These are phyloP conservation scores for Elongisporangium prolatum DNA, from an alignment of 352 stramenopile species.

Conservation along the genomic window DNA sequence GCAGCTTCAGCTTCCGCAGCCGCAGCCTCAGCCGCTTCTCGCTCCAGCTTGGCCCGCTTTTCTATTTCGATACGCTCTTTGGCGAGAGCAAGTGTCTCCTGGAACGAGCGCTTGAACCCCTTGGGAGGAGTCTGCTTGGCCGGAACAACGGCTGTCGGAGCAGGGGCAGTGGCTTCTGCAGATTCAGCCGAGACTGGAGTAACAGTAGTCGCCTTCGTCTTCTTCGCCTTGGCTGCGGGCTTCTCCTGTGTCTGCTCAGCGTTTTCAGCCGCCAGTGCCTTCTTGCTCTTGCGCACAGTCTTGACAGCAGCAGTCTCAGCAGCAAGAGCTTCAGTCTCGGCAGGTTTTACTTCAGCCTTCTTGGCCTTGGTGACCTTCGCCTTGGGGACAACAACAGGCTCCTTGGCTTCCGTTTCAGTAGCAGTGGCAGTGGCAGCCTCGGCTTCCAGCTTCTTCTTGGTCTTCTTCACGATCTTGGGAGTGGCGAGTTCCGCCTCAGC, in stretches of 20 bases:
- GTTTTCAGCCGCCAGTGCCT: slow-evolving; percentile 9
- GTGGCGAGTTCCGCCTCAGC: slow-evolving; percentile 1
- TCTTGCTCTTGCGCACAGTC: slow-evolving; percentile 13
- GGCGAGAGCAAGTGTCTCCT: slow-evolving; percentile 35
- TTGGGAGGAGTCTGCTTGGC: slow-evolving; percentile 8
- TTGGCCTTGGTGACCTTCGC: slow-evolving; percentile 16
- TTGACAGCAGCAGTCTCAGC: slow-evolving; percentile 1
- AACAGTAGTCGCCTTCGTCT: slow-evolving; percentile 2
- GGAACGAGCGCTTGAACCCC: slow-evolving; percentile 24
- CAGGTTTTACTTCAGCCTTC: slow-evolving; percentile 13
- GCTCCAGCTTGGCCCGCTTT: slow-evolving; percentile 11
- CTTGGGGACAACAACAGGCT: slow-evolving; percentile 7
- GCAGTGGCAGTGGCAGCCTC: slow-evolving; percentile 11
- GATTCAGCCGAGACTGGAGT: neutral
- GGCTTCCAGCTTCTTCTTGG: slow-evolving; percentile 34
- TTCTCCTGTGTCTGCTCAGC: slow-evolving; percentile 12
- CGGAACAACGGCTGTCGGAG: neutral
- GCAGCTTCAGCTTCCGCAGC: slow-evolving; percentile 11
- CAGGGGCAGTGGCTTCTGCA: neutral
- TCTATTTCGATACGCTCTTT: slow-evolving; percentile 29
- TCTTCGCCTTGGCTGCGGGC: slow-evolving; percentile 10
- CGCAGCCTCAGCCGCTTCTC: slow-evolving; percentile 6
- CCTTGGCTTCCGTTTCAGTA: slow-evolving; percentile 4
- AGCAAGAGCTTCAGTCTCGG: slow-evolving; percentile 2
- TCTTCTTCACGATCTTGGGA: slow-evolving; percentile 13